Base-by-base conservation (phyloP, 1,284 basidiomycete species). In the Boletellus deceptivus region DNA sequence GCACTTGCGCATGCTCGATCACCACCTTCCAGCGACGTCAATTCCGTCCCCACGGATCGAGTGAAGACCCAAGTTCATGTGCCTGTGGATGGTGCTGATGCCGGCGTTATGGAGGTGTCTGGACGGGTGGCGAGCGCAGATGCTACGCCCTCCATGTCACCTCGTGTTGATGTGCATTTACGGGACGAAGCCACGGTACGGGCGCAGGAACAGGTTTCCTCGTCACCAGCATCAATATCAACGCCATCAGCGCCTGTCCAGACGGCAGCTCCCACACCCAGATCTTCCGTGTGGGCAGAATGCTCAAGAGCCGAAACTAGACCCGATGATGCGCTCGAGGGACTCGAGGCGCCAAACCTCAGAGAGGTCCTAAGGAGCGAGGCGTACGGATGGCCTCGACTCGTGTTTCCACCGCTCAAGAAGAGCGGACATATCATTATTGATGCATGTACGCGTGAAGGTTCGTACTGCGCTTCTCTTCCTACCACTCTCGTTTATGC, bases 351-450 rank as follows among this genome's bases (percentile, higher is more conserved):
- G 41, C 62, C 61, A 35, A 72, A 78, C 40, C 58, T 86, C 22
- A 65, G 80, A 49, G 73, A 71, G 35, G 70, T 73, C 34, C 68
- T 90, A 55, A 74, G 82, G 54, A 68, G 74, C 25, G 88, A 90
- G 67, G 82, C 91, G 6, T 92, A 84, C 58, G 71, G 75, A 47
- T 98, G 96, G 96, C 93, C 96, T 31, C 82, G 97, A 46, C 78
- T 99, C 31, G 80, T 98, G 39, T 89, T 90, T 59, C 84, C 93
- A 18, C 95, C 96, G 14, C 65, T 98, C 61, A 98, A 98, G 71
- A 85, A 86, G 54, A 91, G 86, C 56, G 96, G 96, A 0, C 96
- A 99, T 69, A 83, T 98, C 53, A 89, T 96, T 48, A 75, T 99
- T 54, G 96, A 99, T 67, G 84, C 86, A 7, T 99, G 97, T 70